These are phyloP conservation scores for Alternaria solani DNA, from an alignment of 2,329 filamentous ascomycete genomes.

Conservation along the genomic window DNA sequence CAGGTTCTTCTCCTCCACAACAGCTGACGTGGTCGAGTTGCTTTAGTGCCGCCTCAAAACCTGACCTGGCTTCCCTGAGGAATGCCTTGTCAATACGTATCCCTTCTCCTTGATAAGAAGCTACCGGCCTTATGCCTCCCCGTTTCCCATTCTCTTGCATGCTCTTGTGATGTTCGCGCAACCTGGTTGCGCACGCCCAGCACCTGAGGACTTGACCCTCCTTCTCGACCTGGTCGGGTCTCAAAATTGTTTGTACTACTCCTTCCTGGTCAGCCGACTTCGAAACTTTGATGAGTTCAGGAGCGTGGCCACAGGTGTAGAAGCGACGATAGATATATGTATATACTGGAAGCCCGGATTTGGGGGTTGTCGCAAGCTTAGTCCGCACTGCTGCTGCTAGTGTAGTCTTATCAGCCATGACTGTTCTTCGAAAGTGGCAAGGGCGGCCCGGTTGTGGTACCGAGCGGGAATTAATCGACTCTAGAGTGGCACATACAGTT, in stretches of 20 bases:
- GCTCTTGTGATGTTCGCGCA: background rate
- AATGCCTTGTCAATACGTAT: background rate
- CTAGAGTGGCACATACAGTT: slow-evolving; percentile 4
- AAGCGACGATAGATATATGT: slow-evolving; percentile 25
- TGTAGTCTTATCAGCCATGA: slow-evolving; percentile 7
- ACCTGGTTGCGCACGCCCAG: slow-evolving; percentile 8
- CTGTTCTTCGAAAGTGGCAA: background rate
- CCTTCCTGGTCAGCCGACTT: background rate
- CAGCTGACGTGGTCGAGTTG: slow-evolving; percentile 1
- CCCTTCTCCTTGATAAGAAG: slow-evolving; percentile 5
- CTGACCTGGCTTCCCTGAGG: background rate
- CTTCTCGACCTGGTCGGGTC: background rate
- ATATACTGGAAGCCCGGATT: background rate
- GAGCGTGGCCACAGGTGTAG: slow-evolving; percentile 28
- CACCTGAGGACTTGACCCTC: slow-evolving; percentile 4
- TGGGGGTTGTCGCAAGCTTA: background rate
- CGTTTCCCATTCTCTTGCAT: background rate
- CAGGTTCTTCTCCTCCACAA: background rate
- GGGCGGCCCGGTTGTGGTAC: background rate
- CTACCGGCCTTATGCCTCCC: background rate
- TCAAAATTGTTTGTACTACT: slow-evolving; percentile 16
- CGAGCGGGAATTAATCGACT: background rate
- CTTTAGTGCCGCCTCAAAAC: slow-evolving; percentile 4
- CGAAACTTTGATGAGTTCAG: slow-evolving; percentile 27
- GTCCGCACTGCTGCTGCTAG: background rate